A percentile compares a stretch with the other conserved stretches of the same genome.
phyloP scores from a whole-genome alignment of 139 green algal species.

The Tetraselmis chui region DNA sequence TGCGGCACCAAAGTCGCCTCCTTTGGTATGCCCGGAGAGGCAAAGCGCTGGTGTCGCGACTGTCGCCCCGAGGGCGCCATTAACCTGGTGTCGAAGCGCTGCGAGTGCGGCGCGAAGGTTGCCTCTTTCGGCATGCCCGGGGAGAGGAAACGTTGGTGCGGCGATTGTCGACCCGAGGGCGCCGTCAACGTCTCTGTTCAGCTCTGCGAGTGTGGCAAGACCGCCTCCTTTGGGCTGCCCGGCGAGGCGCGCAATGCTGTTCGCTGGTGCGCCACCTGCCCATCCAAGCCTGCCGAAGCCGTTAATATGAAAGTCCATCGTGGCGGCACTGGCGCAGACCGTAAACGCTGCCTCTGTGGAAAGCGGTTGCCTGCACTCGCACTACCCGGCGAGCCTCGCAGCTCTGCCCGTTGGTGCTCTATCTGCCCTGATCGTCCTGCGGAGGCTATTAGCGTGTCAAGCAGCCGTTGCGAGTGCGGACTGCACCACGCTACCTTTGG shows the following conservation, averaged over 20 bases:
- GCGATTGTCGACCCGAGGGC: neutral
- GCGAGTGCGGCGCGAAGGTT: neutral
- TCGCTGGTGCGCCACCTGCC: neutral
- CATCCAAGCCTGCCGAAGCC: neutral
- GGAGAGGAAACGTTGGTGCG: neutral
- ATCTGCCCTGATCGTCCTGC: neutral
- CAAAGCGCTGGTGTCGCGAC: neutral
- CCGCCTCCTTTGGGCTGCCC: neutral
- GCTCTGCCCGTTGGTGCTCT: neutral
- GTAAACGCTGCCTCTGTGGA: neutral
- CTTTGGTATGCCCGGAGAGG: neutral
- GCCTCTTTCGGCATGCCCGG: neutral
- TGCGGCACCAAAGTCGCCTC: neutral
- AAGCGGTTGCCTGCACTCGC: neutral
- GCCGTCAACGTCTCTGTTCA: neutral
- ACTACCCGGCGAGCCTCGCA: neutral
- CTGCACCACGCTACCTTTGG: too few relatives aligned
- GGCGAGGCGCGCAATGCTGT: neutral
- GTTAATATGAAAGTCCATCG: neutral
- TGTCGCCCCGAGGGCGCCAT: neutral
- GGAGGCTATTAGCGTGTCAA: too few relatives aligned
- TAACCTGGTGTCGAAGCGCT: neutral
- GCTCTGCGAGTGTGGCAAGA: neutral
- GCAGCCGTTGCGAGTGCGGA: too few relatives aligned
- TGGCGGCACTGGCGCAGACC: neutral